A percentile compares a stretch with the other conserved stretches of the same genome.
Conservation (phyloP, 2,329 filamentous ascomycete species). For the Fonsecaea nubica region DNA sequence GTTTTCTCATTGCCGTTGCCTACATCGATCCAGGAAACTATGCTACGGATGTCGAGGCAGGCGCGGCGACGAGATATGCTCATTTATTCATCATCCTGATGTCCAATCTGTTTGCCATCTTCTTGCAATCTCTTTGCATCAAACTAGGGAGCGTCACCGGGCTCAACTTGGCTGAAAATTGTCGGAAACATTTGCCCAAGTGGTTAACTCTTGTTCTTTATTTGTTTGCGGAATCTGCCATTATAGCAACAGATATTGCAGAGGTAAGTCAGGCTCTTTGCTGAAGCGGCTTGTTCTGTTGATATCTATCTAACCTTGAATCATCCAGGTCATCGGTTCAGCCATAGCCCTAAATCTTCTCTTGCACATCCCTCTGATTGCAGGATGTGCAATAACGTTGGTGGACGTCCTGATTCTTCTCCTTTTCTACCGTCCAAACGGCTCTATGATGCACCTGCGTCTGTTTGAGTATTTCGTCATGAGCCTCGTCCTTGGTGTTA, state of each 20-base stretch:
- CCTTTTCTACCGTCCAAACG: conserved; percentile 61
- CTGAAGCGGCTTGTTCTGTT: background rate
- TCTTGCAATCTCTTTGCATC: conserved; percentile 57
- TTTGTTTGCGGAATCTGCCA: conserved; percentile 68
- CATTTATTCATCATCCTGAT: conserved; percentile 56
- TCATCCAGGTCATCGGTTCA: conserved; percentile 60
- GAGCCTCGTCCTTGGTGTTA: conserved; percentile 61
- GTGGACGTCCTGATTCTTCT: conserved; percentile 64
- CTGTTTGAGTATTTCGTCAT: conserved; percentile 63
- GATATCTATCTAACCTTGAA: background rate
- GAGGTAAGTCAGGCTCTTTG: conserved; percentile 55
- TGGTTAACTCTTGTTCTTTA: conserved; percentile 71
- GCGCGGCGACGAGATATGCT: conserved; percentile 52
- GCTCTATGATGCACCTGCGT: conserved; percentile 59
- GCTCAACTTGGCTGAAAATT: conserved; percentile 70
- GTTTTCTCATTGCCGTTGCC: conserved; percentile 57
- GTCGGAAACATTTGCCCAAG: conserved; percentile 67
- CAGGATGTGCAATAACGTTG: conserved; percentile 63
- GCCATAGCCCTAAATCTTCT: conserved; percentile 64
- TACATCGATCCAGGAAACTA: conserved; percentile 61
- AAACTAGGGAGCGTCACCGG: conserved; percentile 74
- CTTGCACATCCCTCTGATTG: conserved; percentile 60
- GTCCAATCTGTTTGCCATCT: conserved; percentile 57
- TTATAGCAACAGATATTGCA: conserved; percentile 74
- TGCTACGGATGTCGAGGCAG: conserved; percentile 57